phyloP scores from a whole-genome alignment of 1,139 yeast genomes.

The Yamadazyma jaroonii region DNA sequence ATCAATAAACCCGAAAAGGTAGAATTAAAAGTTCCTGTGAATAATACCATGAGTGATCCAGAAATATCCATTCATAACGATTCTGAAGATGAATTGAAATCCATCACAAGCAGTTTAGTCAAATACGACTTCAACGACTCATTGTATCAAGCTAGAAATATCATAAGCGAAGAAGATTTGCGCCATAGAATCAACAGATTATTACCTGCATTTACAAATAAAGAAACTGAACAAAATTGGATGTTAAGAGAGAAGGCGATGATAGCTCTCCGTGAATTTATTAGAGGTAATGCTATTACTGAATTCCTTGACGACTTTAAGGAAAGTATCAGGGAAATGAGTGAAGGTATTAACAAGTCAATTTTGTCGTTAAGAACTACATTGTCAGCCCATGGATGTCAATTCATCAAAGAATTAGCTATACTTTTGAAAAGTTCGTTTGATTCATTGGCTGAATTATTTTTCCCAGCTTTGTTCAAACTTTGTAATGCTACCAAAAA shows the following conservation, averaged over 20 bases:
- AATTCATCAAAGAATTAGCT: constrained; percentile 71
- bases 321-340: constrained; percentile 37
- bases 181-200: constrained; percentile 17
- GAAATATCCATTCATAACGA: neutral
- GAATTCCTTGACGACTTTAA: constrained; percentile 45
- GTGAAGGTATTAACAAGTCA: constrained; percentile 69
- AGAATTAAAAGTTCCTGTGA: neutral
- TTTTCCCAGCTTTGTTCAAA: constrained; percentile 57
- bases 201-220: constrained; percentile 54
- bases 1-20: neutral
- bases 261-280: constrained; percentile 51
- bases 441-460: constrained; percentile 63
- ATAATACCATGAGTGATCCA: neutral
- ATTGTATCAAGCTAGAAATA: constrained; percentile 19
- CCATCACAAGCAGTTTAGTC: constrained; percentile 16
- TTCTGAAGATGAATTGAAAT: neutral
- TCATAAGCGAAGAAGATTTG: constrained; percentile 18
- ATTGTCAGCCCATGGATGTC: constrained; percentile 72
- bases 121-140: constrained; percentile 25
- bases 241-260: constrained; percentile 62
- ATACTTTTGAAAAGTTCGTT: constrained; percentile 45
- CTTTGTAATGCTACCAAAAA: constrained; percentile 75
- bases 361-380: constrained; percentile 80
- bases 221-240: constrained; percentile 93
- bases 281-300: constrained; percentile 52